Base-by-base conservation (phyloP, 352 stramenopile genomes). In the Pythium oligandrum region DNA sequence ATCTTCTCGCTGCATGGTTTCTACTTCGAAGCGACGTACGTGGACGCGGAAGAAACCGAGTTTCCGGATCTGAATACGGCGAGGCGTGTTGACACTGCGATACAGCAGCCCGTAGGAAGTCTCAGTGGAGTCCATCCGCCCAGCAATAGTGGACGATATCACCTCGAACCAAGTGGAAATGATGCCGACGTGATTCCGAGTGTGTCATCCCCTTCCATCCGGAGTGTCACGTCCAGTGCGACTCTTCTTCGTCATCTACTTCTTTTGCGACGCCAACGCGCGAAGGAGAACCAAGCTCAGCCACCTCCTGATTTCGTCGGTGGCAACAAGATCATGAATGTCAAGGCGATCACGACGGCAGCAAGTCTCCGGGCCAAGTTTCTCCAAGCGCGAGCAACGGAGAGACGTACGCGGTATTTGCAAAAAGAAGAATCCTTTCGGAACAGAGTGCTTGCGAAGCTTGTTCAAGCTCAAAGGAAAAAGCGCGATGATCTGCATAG, bases 321-420 rank as follows among this genome's bases (percentile, higher is more conserved):
- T 38, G 75, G 73, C 4, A 60, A 57, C 6, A 73, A 65, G 44
- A 57, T 83, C 0, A 60, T 31, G 6, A 66, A 44, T 32, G 53
- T 56, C 4, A 83, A 73, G 40, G 44, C 61, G 1, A 8, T 71
- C 3, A 66, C 71, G 6, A 59, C 60, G 11, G 72, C 75, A 3
- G 62, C 66, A 33, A 68, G 66, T 2, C 51, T 86, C n/a, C 72
- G 70, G 6, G 59, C 58, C 2, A 86, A 86, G 62, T 75, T 82
- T 26, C 60, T 83, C 10, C 48, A 48, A 12, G 74, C 75, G 4
- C 67, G 72, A 33, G 59, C 68, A 31, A 57, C 68, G 5, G 70
- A 77, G 36, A 39, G 66, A 5, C 64, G 51, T 8, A 26, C 70
- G 39, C 53, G 66, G 0, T 42, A 68, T 1, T 4, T 61, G 4